Evolutionary conservation across 2,329 filamentous ascomycete genomes (phyloP).

Genomic region (Colletotrichum chrysophilum): DNA sequence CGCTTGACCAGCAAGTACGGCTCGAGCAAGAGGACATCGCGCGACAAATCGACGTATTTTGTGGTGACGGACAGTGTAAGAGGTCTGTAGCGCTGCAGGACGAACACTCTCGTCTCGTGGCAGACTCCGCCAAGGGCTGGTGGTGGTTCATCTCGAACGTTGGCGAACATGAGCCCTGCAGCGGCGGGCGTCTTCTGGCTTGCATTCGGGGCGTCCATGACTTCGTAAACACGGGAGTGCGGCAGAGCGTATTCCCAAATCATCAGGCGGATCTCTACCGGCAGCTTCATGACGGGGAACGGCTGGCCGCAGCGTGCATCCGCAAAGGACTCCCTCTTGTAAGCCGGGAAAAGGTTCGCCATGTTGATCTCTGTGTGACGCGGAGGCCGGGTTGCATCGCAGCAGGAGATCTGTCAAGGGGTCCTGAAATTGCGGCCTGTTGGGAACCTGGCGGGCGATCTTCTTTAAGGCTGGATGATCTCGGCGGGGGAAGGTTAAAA

Average conservation of each 20-base stretch:
- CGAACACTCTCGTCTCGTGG: constrained; percentile 47
- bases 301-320: not conserved
- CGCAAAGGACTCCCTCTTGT: not conserved
- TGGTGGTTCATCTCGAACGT: constrained; percentile 49
- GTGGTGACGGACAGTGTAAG: constrained; percentile 49
- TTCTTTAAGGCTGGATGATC: constrained; percentile 14
- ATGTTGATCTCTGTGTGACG: constrained; percentile 15
- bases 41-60: constrained; percentile 50
- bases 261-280: constrained; percentile 49
- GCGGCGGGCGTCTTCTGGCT: constrained; percentile 42
- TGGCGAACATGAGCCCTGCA: constrained; percentile 52
- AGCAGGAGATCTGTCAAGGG: constrained; percentile 7
- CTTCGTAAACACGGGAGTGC: constrained; percentile 49
- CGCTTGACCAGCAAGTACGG: constrained; percentile 53
- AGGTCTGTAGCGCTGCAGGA: constrained; percentile 47
- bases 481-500: not conserved
- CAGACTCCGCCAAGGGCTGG: constrained; percentile 49
- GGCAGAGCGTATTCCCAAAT: constrained; percentile 52
- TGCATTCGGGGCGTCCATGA: constrained; percentile 49
- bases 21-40: constrained; percentile 52
- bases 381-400: constrained; percentile 15
- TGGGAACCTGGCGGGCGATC: constrained; percentile 13
- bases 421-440: not conserved
- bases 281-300: constrained; percentile 34
- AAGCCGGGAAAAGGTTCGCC: constrained; percentile 6